Conservation (phyloP, 1,284 basidiomycete species). For the Volvariella surrecta region DNA sequence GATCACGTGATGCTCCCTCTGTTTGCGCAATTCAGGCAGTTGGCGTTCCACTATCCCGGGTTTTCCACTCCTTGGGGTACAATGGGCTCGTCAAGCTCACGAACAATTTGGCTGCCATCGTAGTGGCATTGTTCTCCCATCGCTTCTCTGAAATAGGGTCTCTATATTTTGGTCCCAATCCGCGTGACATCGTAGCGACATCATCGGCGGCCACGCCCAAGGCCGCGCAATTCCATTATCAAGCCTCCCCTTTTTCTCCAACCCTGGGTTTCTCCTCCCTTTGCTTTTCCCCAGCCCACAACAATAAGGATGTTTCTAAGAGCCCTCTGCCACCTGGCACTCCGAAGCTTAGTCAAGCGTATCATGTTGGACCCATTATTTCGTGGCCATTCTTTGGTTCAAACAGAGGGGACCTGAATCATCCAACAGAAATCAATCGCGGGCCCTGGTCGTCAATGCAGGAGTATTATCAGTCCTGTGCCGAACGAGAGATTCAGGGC, state of each 20-base stretch:
- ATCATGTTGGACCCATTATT: conserved; percentile 68
- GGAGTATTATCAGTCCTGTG: conserved; percentile 56
- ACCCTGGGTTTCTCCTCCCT: conserved; percentile 24
- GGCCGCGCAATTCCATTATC: conserved; percentile 26
- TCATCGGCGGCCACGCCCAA: conserved; percentile 31
- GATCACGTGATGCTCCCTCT: conserved; percentile 14
- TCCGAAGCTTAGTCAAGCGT: conserved; percentile 22
- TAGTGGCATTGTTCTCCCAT: conserved; percentile 67
- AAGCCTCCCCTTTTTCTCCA: conserved; percentile 33
- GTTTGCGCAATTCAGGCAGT: conserved; percentile 37
- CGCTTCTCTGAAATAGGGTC: conserved; percentile 68
- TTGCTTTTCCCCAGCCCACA: conserved; percentile 5
- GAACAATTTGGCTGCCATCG: conserved; percentile 52
- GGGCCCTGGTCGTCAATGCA: conserved; percentile 61
- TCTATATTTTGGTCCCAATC: conserved; percentile 49
- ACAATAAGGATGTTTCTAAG: neutral
- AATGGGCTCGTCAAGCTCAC: conserved; percentile 52
- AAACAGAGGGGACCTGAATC: conserved; percentile 59
- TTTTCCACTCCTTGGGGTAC: conserved; percentile 62
- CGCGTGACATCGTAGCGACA: conserved; percentile 15
- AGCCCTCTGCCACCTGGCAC: conserved; percentile 11
- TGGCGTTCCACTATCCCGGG: conserved; percentile 56
- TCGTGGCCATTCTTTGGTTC: conserved; percentile 85
- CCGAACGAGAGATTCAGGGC: conserved; percentile 53
- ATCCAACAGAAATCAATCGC: conserved; percentile 61